These are phyloP conservation scores for Salix brachista DNA, from an alignment of 345 rosid species.

Conservation along the genomic window DNA sequence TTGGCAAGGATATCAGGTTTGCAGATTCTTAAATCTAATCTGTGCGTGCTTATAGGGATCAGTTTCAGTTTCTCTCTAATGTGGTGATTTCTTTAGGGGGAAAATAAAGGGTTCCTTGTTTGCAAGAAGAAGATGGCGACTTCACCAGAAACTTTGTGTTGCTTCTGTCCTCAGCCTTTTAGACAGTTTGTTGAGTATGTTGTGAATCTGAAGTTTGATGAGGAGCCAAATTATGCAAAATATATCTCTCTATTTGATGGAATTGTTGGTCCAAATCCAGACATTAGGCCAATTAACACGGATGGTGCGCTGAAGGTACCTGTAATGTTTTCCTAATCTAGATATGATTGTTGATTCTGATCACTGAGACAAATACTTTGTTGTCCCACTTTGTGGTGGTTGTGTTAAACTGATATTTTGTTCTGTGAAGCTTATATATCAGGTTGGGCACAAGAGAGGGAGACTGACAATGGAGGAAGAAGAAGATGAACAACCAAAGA, in stretches of 20 bases:
- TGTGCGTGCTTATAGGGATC: not conserved
- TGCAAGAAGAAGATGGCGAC: constrained; percentile 99
- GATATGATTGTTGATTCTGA: not conserved
- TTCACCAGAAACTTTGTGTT: constrained; percentile 83
- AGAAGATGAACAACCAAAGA: constrained; percentile 90
- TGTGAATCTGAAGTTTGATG: constrained; percentile 90
- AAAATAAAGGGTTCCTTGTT: constrained; percentile 90
- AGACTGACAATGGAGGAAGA: constrained; percentile 81
- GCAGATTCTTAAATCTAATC: constrained; percentile 5
- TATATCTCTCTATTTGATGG: constrained; percentile 90
- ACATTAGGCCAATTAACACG: constrained; percentile 90
- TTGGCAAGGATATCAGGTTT: constrained; percentile 98
- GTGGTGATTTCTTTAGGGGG: constrained; percentile 59
- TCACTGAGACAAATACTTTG: not conserved
- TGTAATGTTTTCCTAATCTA: constrained; percentile 1
- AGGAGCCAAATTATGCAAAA: constrained; percentile 94
- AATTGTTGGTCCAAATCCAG: constrained; percentile 86
- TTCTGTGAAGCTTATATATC: constrained; percentile 70
- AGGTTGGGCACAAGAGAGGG: constrained; percentile 97
- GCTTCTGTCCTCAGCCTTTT: constrained; percentile 87
- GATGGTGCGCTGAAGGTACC: constrained; percentile 96
- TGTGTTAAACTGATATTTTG: constrained; percentile 17
- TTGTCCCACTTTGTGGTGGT: not conserved
- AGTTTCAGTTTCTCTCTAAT: constrained; percentile 10
- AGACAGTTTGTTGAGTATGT: constrained; percentile 85